Evolutionary conservation across 352 stramenopile species (phyloP).

Genomic region (Pythium oligandrum): DNA sequence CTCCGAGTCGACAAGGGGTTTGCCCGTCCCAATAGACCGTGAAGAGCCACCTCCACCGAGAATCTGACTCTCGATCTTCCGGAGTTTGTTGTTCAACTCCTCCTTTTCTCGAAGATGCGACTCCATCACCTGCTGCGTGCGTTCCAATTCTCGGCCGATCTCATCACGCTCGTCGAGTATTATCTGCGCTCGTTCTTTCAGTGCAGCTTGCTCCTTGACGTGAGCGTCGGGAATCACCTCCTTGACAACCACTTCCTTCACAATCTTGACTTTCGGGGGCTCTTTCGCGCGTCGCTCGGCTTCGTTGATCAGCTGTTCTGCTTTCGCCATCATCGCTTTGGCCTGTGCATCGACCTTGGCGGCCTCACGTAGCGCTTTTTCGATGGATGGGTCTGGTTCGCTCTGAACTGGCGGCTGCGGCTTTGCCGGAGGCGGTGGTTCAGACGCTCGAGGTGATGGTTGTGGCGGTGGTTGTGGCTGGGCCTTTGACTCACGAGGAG

Average conservation of each 20-base stretch:
- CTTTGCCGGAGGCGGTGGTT: not conserved
- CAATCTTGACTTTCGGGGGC: slow-evolving; percentile 36
- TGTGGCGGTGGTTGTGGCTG: slow-evolving; percentile 3
- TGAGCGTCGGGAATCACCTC: slow-evolving; percentile 74
- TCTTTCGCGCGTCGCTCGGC: slow-evolving; percentile 32
- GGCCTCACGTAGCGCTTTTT: slow-evolving; percentile 40
- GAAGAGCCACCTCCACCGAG: slow-evolving; percentile 26
- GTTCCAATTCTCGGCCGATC: slow-evolving; percentile 71
- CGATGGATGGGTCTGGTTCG: slow-evolving; percentile 31
- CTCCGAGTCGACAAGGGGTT: slow-evolving; percentile 44
- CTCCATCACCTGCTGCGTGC: slow-evolving; percentile 71
- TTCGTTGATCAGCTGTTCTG: slow-evolving; percentile 61
- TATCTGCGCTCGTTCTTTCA: slow-evolving; percentile 56
- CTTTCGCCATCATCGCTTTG: slow-evolving; percentile 73
- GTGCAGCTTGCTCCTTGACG: slow-evolving; percentile 52
- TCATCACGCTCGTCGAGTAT: slow-evolving; percentile 66
- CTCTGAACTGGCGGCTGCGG: too few species aligned
- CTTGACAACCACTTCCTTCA: slow-evolving; percentile 68
- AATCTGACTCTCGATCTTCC: slow-evolving; percentile 82
- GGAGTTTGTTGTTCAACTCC: slow-evolving; percentile 52
- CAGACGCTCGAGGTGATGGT: not conserved
- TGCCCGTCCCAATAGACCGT: slow-evolving; percentile 1
- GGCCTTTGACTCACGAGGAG: too few species aligned
- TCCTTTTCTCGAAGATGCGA: slow-evolving; percentile 53
- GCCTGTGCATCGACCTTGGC: slow-evolving; percentile 55